Evolutionary conservation across 768 basidiomycete genomes (phyloP).

Genomic region (Kwoniella newhampshirensis): DNA sequence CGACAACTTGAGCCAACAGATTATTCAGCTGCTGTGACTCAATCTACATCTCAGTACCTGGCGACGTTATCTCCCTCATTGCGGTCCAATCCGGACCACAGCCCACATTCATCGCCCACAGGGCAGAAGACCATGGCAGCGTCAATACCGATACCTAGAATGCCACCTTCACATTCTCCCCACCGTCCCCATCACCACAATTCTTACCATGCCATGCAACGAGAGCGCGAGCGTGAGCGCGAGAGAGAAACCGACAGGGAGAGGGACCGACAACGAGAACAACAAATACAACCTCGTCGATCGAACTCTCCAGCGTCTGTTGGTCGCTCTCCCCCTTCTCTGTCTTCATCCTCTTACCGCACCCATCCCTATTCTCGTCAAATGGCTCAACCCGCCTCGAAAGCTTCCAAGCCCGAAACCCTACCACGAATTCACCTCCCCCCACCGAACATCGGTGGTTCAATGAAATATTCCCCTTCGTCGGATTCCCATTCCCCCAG

Average conservation of each 20-base stretch:
- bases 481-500: slow-evolving; percentile 9
- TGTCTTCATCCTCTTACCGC: slow-evolving; percentile 12
- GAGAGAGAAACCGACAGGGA: slow-evolving; percentile 1
- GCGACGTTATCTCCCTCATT: no score
- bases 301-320: slow-evolving; percentile 7
- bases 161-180: slow-evolving; percentile 9
- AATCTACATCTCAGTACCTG: no score
- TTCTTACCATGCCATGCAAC: background rate
- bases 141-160: slow-evolving; percentile 18
- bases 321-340: slow-evolving; percentile 10
- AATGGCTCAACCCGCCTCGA: background rate
- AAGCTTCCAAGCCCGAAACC: slow-evolving; percentile 5
- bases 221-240: background rate
- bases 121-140: slow-evolving; percentile 14
- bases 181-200: slow-evolving; percentile 1
- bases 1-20: no score
- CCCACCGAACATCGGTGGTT: slow-evolving; percentile 3
- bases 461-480: background rate
- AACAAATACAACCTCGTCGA: background rate
- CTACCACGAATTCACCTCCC: slow-evolving; percentile 16
- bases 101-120: background rate
- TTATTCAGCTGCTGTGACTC: no score
- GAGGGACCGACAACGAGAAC: slow-evolving; percentile 6
- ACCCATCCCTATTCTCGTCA: slow-evolving; percentile 17
- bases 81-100: background rate